Base-by-base conservation (phyloP, 192 early-diverging fungal genomes). In the Chytriomyces hyalinus region DNA sequence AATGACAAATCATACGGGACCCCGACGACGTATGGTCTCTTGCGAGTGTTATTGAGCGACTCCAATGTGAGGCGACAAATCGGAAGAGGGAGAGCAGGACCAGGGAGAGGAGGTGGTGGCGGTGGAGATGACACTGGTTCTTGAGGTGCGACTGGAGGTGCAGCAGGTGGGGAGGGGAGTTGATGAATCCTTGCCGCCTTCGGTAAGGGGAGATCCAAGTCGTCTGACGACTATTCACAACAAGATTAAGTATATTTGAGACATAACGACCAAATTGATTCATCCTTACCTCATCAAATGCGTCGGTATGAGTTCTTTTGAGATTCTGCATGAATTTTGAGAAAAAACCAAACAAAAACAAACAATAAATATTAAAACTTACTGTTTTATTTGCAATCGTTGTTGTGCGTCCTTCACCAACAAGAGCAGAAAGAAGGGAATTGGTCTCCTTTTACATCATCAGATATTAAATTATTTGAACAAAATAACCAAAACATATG, bases 191-290 rank as follows among this genome's bases (percentile, higher is more conserved):
- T 57, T 2, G 3, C 53, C 3, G 53, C 53, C 53, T 57, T 57
- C 3, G 53, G 1, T 3, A 57, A 57, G 0, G 53, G 53, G 53
- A 57, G 53, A 57, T 57, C 53, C 0, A 3, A 2, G 1, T 57
- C 53, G 3, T 57, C 53, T 57, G 20, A 57, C 3, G 1, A 57
- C 53, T 57, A 20, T 57, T 57, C 53, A 57, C 1, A 0, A 3
- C 3, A 57, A 57, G 0, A 57, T 57, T 57, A 57, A 57, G 53
- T 20, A 57, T 2, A 1, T 0, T 57, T 0, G 3, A 57, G 53
- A 57, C 20, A 20, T 57, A 17, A 57, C 53, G 53, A 57, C 53
- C 53, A 57, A 57, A 57, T 57, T 57, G 53, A 57, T 57, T 57
- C 53, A 57, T 57, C 53, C 53, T 57, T 3, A 57, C 53, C 53